Evolutionary conservation across 2,329 filamentous ascomycete genomes (phyloP).

Genomic region (Diaporthe sp.): DNA sequence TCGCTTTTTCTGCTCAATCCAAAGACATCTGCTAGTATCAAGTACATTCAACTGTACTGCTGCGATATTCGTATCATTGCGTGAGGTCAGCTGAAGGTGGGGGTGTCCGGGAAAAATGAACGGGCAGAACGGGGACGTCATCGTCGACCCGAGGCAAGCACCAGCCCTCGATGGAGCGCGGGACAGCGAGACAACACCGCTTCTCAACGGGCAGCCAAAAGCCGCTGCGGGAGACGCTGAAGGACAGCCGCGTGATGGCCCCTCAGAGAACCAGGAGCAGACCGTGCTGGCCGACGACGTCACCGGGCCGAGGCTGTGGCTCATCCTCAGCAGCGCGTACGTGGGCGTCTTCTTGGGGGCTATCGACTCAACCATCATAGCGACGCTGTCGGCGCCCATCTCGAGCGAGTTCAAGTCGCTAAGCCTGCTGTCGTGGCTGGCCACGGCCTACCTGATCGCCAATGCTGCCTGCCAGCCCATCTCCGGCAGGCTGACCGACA

Average conservation of each 20-base stretch:
- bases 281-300: constrained; percentile 64
- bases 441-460: constrained; percentile 88
- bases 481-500: constrained; percentile 88
- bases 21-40: background rate
- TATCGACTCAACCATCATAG: constrained; percentile 85
- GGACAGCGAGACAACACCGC: constrained; percentile 41
- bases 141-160: constrained; percentile 38
- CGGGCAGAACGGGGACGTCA: constrained; percentile 9
- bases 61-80: background rate
- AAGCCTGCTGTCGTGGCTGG: constrained; percentile 88
- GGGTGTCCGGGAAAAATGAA: constrained; percentile 14
- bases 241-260: constrained; percentile 22
- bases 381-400: constrained; percentile 87
- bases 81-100: background rate
- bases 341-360: constrained; percentile 75
- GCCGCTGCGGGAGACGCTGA: background rate
- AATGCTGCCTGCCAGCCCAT: constrained; percentile 90
- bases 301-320: constrained; percentile 61
- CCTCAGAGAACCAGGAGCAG: constrained; percentile 57
- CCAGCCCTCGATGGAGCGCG: constrained; percentile 21
- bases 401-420: constrained; percentile 86
- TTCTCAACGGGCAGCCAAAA: constrained; percentile 38
- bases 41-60: no score
- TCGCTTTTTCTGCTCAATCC: background rate
- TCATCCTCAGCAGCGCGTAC: constrained; percentile 70